Evolutionary conservation across 805 yeast species (phyloP).

Genomic region (Saturnispora serradocipensis): DNA sequence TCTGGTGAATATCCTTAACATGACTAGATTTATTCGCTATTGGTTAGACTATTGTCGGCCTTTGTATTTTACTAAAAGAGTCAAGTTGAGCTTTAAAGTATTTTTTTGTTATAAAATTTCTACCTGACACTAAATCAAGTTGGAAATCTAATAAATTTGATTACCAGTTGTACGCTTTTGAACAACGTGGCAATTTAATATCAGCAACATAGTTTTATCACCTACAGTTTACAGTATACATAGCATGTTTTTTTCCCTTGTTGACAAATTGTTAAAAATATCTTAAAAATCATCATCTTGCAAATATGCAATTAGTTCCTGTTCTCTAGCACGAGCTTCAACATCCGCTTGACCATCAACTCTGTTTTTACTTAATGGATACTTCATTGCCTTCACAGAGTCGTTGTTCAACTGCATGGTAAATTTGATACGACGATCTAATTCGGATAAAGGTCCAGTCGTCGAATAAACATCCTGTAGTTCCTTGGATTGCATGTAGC

Average conservation of each 20-base stretch:
- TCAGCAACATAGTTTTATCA: neutral
- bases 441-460: slow-evolving; percentile 72
- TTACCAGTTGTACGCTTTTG: neutral
- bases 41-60: neutral
- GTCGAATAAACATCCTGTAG: slow-evolving; percentile 81
- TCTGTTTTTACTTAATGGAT: slow-evolving; percentile 54
- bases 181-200: too few relatives aligned
- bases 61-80: neutral
- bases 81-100: neutral
- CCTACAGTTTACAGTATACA: neutral
- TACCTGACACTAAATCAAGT: too few relatives aligned
- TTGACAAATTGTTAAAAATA: neutral
- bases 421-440: slow-evolving; percentile 89
- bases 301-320: slow-evolving; percentile 28
- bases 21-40: neutral
- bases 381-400: slow-evolving; percentile 90
- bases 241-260: neutral
- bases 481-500: slow-evolving; percentile 87
- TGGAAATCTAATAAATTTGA: too few relatives aligned
- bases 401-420: slow-evolving; percentile 87
- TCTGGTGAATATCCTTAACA: neutral
- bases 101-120: too few relatives aligned
- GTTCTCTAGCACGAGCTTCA: slow-evolving; percentile 50
- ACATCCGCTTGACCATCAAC: slow-evolving; percentile 42
- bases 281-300: slow-evolving; percentile 40